Evolutionary conservation across 129 eudicot genomes (phyloP).

Genomic region (Pseudognaphalium luteoalbum): DNA sequence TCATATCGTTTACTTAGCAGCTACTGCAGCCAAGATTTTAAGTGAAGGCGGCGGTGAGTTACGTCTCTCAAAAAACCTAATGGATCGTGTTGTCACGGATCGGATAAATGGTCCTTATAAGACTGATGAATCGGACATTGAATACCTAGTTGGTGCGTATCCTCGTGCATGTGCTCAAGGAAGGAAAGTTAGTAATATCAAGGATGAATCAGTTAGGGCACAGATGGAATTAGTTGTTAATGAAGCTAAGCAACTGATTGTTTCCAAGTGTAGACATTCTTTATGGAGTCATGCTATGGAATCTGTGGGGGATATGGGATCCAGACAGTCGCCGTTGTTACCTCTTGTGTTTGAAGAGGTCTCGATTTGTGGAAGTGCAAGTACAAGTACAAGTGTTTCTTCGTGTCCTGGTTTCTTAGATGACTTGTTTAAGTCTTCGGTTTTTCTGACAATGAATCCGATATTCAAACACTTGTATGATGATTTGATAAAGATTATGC

Average conservation of each 20-base stretch:
- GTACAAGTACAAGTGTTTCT: slow-evolving; percentile 30
- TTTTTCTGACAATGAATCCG: slow-evolving; percentile 73
- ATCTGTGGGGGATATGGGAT: slow-evolving; percentile 45
- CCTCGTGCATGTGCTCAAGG: slow-evolving; percentile 72
- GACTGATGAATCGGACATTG: too few relatives aligned
- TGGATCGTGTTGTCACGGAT: slow-evolving; percentile 81
- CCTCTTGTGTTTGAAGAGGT: slow-evolving; percentile 72
- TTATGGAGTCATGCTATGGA: slow-evolving; percentile 82
- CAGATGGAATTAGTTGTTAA: slow-evolving; percentile 69
- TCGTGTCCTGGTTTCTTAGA: slow-evolving; percentile 79
- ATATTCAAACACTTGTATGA: slow-evolving; percentile 82
- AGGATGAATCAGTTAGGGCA: slow-evolving; percentile 62
- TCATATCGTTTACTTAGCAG: slow-evolving; percentile 69
- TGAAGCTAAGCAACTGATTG: slow-evolving; percentile 66
- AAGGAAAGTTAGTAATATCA: slow-evolving; percentile 68
- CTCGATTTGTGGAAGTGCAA: slow-evolving; percentile 46
- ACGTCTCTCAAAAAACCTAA: slow-evolving; percentile 56
- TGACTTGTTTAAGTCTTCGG: slow-evolving; percentile 70
- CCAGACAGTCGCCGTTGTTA: slow-evolving; percentile 52
- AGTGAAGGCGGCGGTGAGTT: slow-evolving; percentile 71
- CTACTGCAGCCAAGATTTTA: slow-evolving; percentile 84
- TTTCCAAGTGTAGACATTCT: slow-evolving; percentile 73
- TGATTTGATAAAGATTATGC: slow-evolving; percentile 77
- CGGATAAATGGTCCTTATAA: slow-evolving; percentile 42
- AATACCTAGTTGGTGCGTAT: slow-evolving; percentile 36